These are phyloP conservation scores for Phialophora verrucosa DNA, from an alignment of 2,329 filamentous ascomycete species.

Conservation along the genomic window DNA sequence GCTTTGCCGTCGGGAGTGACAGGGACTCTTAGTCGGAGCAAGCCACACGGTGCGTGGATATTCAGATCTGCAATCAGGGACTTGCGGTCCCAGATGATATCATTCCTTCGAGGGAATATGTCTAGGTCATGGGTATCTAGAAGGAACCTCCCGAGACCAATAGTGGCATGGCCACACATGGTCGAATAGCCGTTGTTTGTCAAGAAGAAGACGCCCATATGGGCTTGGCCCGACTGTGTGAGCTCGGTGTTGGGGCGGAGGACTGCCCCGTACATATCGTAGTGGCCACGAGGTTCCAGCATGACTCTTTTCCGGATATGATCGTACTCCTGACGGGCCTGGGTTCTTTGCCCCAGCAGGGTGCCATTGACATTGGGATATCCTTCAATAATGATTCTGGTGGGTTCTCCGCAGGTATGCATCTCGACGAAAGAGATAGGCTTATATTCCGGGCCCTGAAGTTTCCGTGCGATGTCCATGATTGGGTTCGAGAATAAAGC, in stretches of 20 bases:
- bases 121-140: constrained; percentile 49
- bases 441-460: not conserved
- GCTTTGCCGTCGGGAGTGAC: constrained; percentile 38
- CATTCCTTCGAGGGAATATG: constrained; percentile 49
- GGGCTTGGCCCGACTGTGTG: constrained; percentile 47
- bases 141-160: constrained; percentile 55
- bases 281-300: constrained; percentile 57
- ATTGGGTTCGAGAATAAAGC: not conserved
- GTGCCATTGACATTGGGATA: constrained; percentile 50
- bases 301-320: constrained; percentile 51
- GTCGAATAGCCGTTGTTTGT: constrained; percentile 58
- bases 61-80: constrained; percentile 43
- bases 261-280: constrained; percentile 60
- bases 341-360: constrained; percentile 49
- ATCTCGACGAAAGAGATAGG: constrained; percentile 45
- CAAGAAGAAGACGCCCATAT: constrained; percentile 57
- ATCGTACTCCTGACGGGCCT: constrained; percentile 49
- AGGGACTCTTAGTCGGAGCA: constrained; percentile 52
- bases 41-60: constrained; percentile 55
- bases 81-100: constrained; percentile 42
- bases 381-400: constrained; percentile 53
- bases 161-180: constrained; percentile 60
- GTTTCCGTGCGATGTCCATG: constrained; percentile 20
- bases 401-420: constrained; percentile 59
- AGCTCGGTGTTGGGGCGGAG: constrained; percentile 52